Base-by-base conservation (phyloP, 331 rosid species). In the Pyrus hybrid region DNA sequence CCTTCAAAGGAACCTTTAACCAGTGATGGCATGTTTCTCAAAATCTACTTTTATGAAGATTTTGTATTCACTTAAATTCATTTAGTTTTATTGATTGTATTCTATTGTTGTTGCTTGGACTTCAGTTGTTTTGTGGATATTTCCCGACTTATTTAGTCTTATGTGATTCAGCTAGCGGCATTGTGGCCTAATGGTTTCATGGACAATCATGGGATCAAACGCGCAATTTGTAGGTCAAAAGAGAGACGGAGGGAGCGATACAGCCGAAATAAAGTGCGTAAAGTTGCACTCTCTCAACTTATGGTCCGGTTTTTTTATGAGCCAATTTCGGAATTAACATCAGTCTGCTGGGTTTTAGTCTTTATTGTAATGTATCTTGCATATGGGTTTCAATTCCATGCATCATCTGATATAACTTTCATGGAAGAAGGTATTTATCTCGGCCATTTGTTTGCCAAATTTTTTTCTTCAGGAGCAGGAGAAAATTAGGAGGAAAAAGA, bases 151-250 rank as follows among this genome's bases (percentile, higher is more conserved):
- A 41, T 80, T 8, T 63, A 63, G 37, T 63, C 58, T 74, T 6
- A 12, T 64, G 41, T 74, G 26, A 71, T 75, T 75, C 93, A 95
- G 99, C 96, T 95, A 72, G 97, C 97, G 3, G 87, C 82, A 76
- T 85, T 95, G 87, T 95, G 97, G 97, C 99, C 97, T 60, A 79
- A 74, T 86, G 97, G 97, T 67, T 84, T 76, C 87, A 95, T 95
- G 99, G 99, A 95, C 87, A 95, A 90, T 83, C 93, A 88, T 87
- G 99, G 99, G 76, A 92, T 95, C 80, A 95, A 92, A 82, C 90
- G 91, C 74, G 99, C 96, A 74, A 89, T 95, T 80, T 89, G 96
- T 81, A 85, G 93, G 86, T 89, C 97, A 67, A 95, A 95, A 67
- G 99, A 92, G 74, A 92, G 99, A 85, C 93, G 91, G 78, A 86